These are phyloP conservation scores for Amylocystis lapponica DNA, from an alignment of 768 basidiomycete species.

Conservation along the genomic window DNA sequence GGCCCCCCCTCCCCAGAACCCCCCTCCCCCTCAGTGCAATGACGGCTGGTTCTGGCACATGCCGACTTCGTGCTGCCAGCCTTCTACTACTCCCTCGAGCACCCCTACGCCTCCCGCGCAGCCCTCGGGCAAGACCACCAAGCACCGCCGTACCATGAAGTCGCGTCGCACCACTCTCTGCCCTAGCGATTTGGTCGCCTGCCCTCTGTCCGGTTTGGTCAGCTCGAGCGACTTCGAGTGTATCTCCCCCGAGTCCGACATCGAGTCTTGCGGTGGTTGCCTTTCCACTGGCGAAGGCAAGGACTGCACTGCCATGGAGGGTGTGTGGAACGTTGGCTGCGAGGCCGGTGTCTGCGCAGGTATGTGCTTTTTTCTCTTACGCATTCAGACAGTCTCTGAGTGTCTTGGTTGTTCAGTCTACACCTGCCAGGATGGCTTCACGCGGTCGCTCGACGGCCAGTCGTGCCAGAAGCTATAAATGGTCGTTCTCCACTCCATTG, in stretches of 20 bases:
- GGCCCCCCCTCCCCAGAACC: slow-evolving; percentile 31
- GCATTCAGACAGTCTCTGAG: no score
- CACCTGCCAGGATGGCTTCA: slow-evolving; percentile 45
- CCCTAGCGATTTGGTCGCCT: slow-evolving; percentile 49
- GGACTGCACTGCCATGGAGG: slow-evolving; percentile 65
- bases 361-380: slow-evolving; percentile 31
- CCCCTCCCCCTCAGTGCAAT: slow-evolving; percentile 38
- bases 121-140: slow-evolving; percentile 27
- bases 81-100: slow-evolving; percentile 23
- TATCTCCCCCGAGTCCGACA: slow-evolving; percentile 54
- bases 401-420: slow-evolving; percentile 32
- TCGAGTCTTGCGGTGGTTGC: slow-evolving; percentile 77
- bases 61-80: slow-evolving; percentile 30
- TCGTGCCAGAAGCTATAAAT: slow-evolving; percentile 35
- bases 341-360: slow-evolving; percentile 46
- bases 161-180: slow-evolving; percentile 40
- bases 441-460: slow-evolving; percentile 34
- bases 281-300: slow-evolving; percentile 52
- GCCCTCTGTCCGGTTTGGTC: slow-evolving; percentile 41
- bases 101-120: slow-evolving; percentile 29
- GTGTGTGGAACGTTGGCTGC: slow-evolving; percentile 70
- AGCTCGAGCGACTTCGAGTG: slow-evolving; percentile 47
- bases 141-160: slow-evolving; percentile 27
- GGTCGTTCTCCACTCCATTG: no score
- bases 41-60: slow-evolving; percentile 42